Percentiles rank a stretch among this genome's conserved stretches.
These are phyloP conservation scores for Hypoxylon rubiginosum DNA, from an alignment of 2,329 filamentous ascomycete species.

Conservation along the genomic window DNA sequence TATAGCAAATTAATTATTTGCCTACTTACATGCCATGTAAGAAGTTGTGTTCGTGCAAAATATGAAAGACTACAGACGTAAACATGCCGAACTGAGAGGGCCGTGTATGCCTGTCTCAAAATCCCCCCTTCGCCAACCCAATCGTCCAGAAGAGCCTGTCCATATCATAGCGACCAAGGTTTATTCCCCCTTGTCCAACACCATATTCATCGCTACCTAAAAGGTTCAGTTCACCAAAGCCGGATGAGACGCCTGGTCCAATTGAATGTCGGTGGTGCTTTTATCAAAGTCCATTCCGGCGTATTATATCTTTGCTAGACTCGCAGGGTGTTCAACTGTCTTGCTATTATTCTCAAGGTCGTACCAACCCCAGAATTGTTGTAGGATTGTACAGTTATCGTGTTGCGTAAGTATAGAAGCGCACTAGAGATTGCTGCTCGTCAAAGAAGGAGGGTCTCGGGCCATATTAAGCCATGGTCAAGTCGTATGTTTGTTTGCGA, in stretches of 20 bases:
- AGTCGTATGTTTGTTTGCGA: too few relatives aligned
- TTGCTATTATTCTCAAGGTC: too few relatives aligned
- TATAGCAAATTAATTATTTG: background rate
- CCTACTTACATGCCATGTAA: slow-evolving; percentile 4
- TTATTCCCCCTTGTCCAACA: background rate
- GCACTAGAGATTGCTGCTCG: too few relatives aligned
- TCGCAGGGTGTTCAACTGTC: too few relatives aligned
- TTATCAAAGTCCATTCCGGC: too few relatives aligned
- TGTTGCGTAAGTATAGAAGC: background rate
- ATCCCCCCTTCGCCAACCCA: background rate
- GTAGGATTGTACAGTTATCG: too few relatives aligned
- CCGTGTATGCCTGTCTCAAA: background rate
- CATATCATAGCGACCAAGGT: background rate
- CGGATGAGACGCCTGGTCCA: background rate
- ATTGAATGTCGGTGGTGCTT: background rate
- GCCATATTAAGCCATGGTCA: too few relatives aligned
- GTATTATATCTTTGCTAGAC: too few relatives aligned
- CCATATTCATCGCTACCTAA: background rate
- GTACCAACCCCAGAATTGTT: too few relatives aligned
- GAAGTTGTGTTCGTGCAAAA: background rate
- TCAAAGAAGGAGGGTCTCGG: too few relatives aligned
- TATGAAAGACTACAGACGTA: background rate
- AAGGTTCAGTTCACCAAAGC: background rate
- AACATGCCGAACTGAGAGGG: background rate
- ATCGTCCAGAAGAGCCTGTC: background rate